Percentiles rank a stretch among this genome's conserved stretches.
Evolutionary conservation across 1,139 yeast genomes (phyloP).

Genomic region (Geotrichum aggregatum): DNA sequence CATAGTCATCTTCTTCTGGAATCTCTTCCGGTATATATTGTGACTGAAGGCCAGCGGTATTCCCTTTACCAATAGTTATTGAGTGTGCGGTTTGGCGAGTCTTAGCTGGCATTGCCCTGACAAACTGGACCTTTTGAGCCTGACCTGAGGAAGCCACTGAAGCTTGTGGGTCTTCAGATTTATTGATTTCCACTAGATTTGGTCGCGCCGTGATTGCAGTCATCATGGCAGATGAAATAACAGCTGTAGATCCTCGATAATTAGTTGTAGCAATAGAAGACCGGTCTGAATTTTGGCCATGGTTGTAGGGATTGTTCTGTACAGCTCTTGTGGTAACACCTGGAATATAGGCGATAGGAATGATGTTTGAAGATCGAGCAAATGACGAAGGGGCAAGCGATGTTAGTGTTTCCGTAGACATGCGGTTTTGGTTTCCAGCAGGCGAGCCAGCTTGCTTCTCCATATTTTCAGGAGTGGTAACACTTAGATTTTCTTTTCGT

Average conservation of each 20-base stretch:
- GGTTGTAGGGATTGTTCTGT: background rate
- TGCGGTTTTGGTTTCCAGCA: conserved; percentile 21
- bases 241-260: conserved; percentile 37
- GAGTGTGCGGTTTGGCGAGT: conserved; percentile 16
- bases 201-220: conserved; percentile 36
- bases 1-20: conserved; percentile 6
- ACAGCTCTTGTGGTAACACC: conserved; percentile 51
- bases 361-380: conserved; percentile 77
- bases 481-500: conserved; percentile 18
- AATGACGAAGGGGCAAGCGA: conserved; percentile 30
- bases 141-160: background rate
- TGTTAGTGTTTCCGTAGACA: conserved; percentile 20
- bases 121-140: conserved; percentile 8
- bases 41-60: conserved; percentile 7
- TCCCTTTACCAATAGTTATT: conserved; percentile 14
- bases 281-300: conserved; percentile 24
- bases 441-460: conserved; percentile 12
- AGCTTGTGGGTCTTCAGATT: conserved; percentile 2
- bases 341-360: conserved; percentile 93
- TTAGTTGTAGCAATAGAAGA: conserved; percentile 34
- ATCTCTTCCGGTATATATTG: conserved; percentile 15
- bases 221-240: conserved; percentile 30
- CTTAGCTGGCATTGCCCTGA: conserved; percentile 5
- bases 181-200: conserved; percentile 33
- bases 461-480: conserved; percentile 21